These are phyloP conservation scores for Cephalotrichum gorgonifer DNA, from an alignment of 2,329 filamentous ascomycete species.

Conservation along the genomic window DNA sequence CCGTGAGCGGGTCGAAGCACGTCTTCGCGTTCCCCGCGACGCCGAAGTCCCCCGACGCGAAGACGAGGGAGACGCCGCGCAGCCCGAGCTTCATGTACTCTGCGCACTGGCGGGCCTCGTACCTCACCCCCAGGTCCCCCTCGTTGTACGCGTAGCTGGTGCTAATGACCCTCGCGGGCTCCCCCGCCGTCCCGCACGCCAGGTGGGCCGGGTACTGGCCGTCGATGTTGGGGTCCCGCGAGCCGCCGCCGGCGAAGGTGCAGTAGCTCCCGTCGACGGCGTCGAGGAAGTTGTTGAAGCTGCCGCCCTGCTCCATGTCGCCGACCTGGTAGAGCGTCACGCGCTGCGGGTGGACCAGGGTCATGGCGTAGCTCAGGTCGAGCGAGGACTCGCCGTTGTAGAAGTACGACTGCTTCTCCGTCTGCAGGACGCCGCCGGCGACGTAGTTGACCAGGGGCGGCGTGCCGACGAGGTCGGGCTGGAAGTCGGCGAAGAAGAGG, in stretches of 20 bases:
- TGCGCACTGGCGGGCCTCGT: slow-evolving; percentile 34
- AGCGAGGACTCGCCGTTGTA: slow-evolving; percentile 37
- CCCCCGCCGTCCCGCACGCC: slow-evolving; percentile 31
- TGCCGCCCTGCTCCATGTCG: slow-evolving; percentile 23
- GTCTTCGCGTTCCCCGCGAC: slow-evolving; percentile 26
- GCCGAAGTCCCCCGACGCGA: slow-evolving; percentile 39
- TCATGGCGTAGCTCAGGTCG: slow-evolving; percentile 44
- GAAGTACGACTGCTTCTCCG: slow-evolving; percentile 10
- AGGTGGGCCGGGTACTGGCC: slow-evolving; percentile 26
- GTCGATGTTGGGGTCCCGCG: slow-evolving; percentile 21
- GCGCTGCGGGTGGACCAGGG: slow-evolving; percentile 40
- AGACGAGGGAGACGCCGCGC: slow-evolving; percentile 38
- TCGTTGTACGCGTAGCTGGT: slow-evolving; percentile 45
- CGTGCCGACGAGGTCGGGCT: slow-evolving; percentile 28
- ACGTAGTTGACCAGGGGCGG: slow-evolving; percentile 35
- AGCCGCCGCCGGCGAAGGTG: slow-evolving; percentile 26
- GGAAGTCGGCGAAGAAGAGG: slow-evolving; percentile 33
- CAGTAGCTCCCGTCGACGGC: slow-evolving; percentile 36
- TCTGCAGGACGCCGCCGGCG: slow-evolving; percentile 34
- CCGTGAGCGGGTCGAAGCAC: slow-evolving; percentile 22
- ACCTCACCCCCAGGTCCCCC: slow-evolving; percentile 21
- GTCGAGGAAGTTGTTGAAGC: slow-evolving; percentile 31
- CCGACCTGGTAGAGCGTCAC: slow-evolving; percentile 36
- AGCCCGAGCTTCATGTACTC: slow-evolving; percentile 49
- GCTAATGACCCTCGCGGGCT: slow-evolving; percentile 40